These are phyloP conservation scores for Naegleria lovaniensis DNA, from an alignment of 208 protist species.

Conservation along the genomic window DNA sequence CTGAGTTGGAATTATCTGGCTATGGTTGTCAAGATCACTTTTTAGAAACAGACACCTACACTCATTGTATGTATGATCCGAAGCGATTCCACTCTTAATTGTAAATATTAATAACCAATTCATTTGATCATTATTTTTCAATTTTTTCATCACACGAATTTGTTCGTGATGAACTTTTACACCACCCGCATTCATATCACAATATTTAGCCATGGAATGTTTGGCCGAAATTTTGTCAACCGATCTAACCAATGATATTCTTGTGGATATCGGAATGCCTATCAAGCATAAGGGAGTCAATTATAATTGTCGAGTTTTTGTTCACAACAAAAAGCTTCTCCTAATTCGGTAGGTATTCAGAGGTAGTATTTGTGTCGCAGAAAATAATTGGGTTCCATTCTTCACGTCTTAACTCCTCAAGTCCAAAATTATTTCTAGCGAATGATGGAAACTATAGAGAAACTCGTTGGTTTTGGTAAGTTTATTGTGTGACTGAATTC, in stretches of 20 bases:
- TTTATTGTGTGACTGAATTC: neutral
- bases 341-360: conserved; percentile 44
- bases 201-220: conserved; percentile 15
- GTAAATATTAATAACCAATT: neutral
- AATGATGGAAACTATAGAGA: conserved; percentile 73
- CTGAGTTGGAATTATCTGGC: conserved; percentile 57
- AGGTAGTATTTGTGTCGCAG: too few species aligned
- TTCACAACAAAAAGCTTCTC: conserved; percentile 54
- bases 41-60: conserved; percentile 61
- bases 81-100: neutral
- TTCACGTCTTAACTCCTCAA: too few species aligned
- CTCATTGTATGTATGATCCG: conserved; percentile 32
- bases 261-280: conserved; percentile 66
- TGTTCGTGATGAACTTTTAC: too few species aligned
- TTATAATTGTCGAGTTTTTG: conserved; percentile 70
- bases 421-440: neutral
- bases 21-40: conserved; percentile 79
- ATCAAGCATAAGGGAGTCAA: conserved; percentile 46
- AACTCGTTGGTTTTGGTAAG: conserved; percentile 53
- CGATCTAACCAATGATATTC: conserved; percentile 48
- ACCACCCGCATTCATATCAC: too few species aligned
- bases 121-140: too few species aligned
- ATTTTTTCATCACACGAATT: too few species aligned
- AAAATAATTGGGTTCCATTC: too few species aligned
- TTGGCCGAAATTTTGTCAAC: conserved; percentile 23